phyloP scores from a whole-genome alignment of 2,329 filamentous ascomycete genomes.

The Claviceps capensis region DNA sequence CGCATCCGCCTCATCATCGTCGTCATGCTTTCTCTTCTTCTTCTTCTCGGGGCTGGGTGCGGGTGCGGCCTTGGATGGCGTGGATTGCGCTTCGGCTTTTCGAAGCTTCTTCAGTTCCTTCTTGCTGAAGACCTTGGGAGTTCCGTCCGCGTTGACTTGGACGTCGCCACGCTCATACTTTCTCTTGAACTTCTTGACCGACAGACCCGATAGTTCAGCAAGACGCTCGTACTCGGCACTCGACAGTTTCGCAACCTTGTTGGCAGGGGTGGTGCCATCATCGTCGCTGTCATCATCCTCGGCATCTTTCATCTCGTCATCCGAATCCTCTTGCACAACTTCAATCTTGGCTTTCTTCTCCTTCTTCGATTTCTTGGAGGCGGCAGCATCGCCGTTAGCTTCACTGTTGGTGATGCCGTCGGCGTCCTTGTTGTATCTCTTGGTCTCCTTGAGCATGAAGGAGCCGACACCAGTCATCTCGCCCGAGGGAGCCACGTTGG shows the following conservation, averaged over 20 bases:
- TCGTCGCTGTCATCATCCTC: constrained; percentile 25
- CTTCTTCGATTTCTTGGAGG: constrained; percentile 28
- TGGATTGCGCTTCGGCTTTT: constrained; percentile 42
- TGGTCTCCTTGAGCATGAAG: constrained; percentile 82
- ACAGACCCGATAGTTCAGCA: constrained; percentile 54
- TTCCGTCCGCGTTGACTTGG: constrained; percentile 49
- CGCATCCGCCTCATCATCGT: constrained; percentile 53
- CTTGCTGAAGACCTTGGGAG: constrained; percentile 55
- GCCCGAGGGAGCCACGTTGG: constrained; percentile 62
- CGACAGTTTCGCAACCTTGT: constrained; percentile 31
- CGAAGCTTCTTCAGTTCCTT: constrained; percentile 63
- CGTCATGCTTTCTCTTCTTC: constrained; percentile 64
- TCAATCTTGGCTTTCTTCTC: constrained; percentile 29
- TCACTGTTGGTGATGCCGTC: constrained; percentile 63
- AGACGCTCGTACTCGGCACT: constrained; percentile 44
- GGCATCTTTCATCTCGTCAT: constrained; percentile 31
- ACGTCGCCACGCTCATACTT: constrained; percentile 68
- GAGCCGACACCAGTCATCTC: constrained; percentile 53
- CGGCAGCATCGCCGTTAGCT: constrained; percentile 21
- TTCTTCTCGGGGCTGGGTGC: constrained; percentile 23
- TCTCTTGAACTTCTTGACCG: constrained; percentile 63
- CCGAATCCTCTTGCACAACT: constrained; percentile 26
- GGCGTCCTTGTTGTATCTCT: constrained; percentile 89
- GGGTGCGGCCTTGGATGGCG: constrained; percentile 26
- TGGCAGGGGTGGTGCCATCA: constrained; percentile 19